Percentiles rank a stretch among this genome's conserved stretches.
phyloP scores from a whole-genome alignment of 2,329 filamentous ascomycete species.

The Claviceps monticola region DNA sequence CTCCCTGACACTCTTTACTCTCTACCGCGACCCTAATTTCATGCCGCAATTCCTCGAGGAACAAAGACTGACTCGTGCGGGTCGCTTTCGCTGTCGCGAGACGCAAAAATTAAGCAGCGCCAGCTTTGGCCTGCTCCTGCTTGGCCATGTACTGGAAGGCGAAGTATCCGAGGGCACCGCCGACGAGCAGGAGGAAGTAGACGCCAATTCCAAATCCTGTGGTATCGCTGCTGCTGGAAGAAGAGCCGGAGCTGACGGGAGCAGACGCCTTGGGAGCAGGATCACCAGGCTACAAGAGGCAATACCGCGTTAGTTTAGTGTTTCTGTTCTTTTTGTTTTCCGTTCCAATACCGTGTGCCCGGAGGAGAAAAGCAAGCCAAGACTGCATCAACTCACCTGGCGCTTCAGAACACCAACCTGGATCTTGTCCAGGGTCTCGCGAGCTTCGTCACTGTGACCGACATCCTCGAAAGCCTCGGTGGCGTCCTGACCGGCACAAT shows the following conservation, averaged over 20 bases:
- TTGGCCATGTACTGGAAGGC: slow-evolving; percentile 67
- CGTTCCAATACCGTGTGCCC: neutral
- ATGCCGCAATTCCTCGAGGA: neutral
- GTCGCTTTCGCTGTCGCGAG: too few relatives aligned
- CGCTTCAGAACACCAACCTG: slow-evolving; percentile 68
- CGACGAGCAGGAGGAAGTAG: slow-evolving; percentile 68
- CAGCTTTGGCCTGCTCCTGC: slow-evolving; percentile 21
- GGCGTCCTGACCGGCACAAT: slow-evolving; percentile 89
- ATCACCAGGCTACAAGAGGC: slow-evolving; percentile 51
- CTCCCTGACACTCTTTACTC: neutral
- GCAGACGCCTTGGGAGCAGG: slow-evolving; percentile 52
- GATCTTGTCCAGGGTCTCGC: slow-evolving; percentile 75
- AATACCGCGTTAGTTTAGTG: neutral
- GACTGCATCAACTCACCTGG: slow-evolving; percentile 40
- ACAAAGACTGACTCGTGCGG: neutral
- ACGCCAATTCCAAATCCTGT: slow-evolving; percentile 60
- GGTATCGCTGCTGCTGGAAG: slow-evolving; percentile 31
- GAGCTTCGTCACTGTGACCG: slow-evolving; percentile 95
- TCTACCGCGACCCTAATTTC: neutral
- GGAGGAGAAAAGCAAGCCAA: neutral
- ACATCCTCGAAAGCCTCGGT: slow-evolving; percentile 99
- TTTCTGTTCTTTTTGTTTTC: neutral
- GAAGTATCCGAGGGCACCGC: slow-evolving; percentile 62
- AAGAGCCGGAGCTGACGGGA: slow-evolving; percentile 33
- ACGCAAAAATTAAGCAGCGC: neutral